These are phyloP conservation scores for Phytophthora pluvialis DNA, from an alignment of 352 stramenopile species.

Conservation along the genomic window DNA sequence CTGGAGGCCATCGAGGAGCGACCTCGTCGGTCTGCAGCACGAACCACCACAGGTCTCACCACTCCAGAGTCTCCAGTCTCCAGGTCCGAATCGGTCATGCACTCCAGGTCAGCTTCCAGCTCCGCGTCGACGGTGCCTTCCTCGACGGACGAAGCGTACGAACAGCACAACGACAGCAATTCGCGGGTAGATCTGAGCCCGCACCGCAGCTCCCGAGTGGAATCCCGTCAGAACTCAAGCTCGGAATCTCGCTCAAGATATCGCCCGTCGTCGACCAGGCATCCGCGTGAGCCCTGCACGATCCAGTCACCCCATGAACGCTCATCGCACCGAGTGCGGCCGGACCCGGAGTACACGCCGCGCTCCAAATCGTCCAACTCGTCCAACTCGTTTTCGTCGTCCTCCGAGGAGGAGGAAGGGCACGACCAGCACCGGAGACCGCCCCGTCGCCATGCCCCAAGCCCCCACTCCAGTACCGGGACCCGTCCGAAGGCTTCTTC, in stretches of 20 bases:
- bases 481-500: conserved; percentile 27
- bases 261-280: conserved; percentile 3
- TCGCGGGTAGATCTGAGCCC: not conserved
- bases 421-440: conserved; percentile 13
- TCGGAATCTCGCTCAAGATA: conserved; percentile 10
- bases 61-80: conserved; percentile 1
- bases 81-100: not conserved
- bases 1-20: not conserved
- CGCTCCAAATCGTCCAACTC: conserved; percentile 7
- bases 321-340: conserved; percentile 3
- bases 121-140: conserved; percentile 6
- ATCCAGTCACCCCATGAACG: not conserved
- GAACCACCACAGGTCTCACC: not conserved
- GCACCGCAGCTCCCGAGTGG: not conserved
- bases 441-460: conserved; percentile 6
- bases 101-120: conserved; percentile 20
- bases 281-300: not conserved
- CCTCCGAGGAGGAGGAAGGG: conserved; percentile 20
- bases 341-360: conserved; percentile 15
- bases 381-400: conserved; percentile 11
- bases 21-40: not conserved
- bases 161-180: not conserved
- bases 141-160: conserved; percentile 13
- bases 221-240: not conserved
- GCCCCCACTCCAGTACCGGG: conserved; percentile 2